Evolutionary conservation across 306 rosid genomes (phyloP).

Genomic region (Heteromeles arbutifolia): DNA sequence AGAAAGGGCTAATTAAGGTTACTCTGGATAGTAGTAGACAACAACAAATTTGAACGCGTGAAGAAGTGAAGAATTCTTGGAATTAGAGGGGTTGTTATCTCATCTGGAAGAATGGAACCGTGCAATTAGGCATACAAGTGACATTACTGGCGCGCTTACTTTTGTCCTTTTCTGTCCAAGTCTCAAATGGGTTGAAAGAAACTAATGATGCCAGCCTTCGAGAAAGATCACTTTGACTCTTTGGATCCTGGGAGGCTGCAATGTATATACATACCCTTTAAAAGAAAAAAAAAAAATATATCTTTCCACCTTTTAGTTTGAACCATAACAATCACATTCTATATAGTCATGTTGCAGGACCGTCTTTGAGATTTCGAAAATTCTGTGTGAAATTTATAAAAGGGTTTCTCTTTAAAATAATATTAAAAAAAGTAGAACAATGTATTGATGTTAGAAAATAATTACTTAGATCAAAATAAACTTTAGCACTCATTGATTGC

Average conservation of each 20-base stretch:
- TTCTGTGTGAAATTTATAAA: too few relatives aligned
- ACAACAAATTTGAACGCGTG: not conserved
- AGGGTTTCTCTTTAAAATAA: rapidly evolving
- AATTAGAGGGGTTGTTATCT: not conserved
- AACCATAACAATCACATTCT: not conserved
- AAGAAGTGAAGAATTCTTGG: not conserved
- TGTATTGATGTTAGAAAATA: too few relatives aligned
- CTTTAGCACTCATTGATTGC: too few relatives aligned
- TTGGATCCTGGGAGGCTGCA: not conserved
- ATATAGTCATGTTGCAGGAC: too few relatives aligned
- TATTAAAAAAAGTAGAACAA: too few relatives aligned
- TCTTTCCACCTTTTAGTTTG: not conserved
- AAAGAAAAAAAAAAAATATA: too few relatives aligned
- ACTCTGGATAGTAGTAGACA: not conserved
- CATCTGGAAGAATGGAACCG: not conserved
- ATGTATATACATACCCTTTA: not conserved
- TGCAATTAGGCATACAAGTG: not conserved
- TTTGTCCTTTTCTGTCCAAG: constrained; percentile 27
- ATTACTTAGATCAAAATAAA: too few relatives aligned
- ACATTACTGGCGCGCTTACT: not conserved
- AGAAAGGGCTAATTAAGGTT: not conserved
- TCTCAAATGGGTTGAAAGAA: constrained; percentile 22
- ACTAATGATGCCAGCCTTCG: constrained; percentile 3
- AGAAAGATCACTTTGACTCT: constrained; percentile 25
- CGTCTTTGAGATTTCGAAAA: too few relatives aligned